These are phyloP conservation scores for Casuarina equisetifolia DNA, from an alignment of 306 rosid species.

Conservation along the genomic window DNA sequence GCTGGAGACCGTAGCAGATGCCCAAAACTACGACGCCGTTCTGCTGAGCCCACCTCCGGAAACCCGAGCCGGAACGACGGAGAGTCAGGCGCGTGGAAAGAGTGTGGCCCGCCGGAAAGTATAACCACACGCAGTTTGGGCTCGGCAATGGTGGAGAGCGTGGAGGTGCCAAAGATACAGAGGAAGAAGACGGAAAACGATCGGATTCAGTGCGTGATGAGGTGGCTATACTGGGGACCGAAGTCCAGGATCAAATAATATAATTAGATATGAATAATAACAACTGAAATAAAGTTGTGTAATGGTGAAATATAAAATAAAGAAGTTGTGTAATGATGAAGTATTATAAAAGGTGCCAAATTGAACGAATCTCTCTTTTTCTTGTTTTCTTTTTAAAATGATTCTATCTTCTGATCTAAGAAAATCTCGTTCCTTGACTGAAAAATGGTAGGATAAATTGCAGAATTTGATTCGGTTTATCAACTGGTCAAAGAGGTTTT, in stretches of 20 bases:
- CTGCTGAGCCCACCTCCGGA: slow-evolving; percentile 66
- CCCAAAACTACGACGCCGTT: slow-evolving; percentile 69
- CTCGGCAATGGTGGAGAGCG: slow-evolving; percentile 60
- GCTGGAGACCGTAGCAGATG: slow-evolving; percentile 89
- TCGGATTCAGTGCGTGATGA: slow-evolving; percentile 92
- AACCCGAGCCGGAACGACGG: slow-evolving; percentile 76
- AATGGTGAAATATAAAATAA: too few relatives aligned
- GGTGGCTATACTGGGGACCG: slow-evolving; percentile 94
- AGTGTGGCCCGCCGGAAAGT: slow-evolving; percentile 98
- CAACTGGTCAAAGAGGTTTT: too few relatives aligned
- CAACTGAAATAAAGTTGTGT: slow-evolving; percentile 18
- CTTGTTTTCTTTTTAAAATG: too few relatives aligned
- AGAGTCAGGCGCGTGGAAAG: slow-evolving; percentile 74
- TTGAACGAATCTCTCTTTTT: too few relatives aligned
- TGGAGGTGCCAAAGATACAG: slow-evolving; percentile 77
- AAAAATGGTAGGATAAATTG: too few relatives aligned
- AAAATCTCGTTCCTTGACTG: too few relatives aligned
- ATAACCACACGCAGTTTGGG: slow-evolving; percentile 75
- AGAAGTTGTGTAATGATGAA: slow-evolving; percentile 7
- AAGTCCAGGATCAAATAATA: slow-evolving; percentile 63
- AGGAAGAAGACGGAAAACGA: slow-evolving; percentile 80
- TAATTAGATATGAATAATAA: too few relatives aligned
- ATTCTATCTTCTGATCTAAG: too few relatives aligned
- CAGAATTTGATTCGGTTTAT: too few relatives aligned
- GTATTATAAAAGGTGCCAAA: too few relatives aligned